A percentile compares a stretch with the other conserved stretches of the same genome.
Conservation (phyloP, 1,139 yeast genomes). For the Hyphopichia buzzinii region DNA sequence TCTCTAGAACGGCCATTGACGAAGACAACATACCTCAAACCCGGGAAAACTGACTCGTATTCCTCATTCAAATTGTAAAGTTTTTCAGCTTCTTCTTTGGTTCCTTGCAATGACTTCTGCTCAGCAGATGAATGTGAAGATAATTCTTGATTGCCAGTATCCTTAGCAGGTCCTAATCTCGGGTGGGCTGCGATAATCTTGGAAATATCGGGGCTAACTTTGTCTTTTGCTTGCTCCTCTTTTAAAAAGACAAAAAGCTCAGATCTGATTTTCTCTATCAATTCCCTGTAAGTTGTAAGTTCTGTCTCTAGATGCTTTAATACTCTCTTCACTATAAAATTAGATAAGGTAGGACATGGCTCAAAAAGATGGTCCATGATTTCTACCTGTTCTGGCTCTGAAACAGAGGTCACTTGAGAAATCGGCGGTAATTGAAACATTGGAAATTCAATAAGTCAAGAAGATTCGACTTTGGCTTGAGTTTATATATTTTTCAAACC, state of each 20-base stretch:
- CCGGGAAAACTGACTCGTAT: constrained; percentile 75
- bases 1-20: constrained; percentile 78
- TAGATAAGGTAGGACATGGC: constrained; percentile 56
- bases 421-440: constrained; percentile 21
- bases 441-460: neutral
- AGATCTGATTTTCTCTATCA: constrained; percentile 51
- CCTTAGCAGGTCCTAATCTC: constrained; percentile 66
- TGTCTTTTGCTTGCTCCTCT: constrained; percentile 12
- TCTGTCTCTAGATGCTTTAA: constrained; percentile 10
- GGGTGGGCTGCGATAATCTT: constrained; percentile 84
- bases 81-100: constrained; percentile 46
- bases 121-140: constrained; percentile 70
- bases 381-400: constrained; percentile 20
- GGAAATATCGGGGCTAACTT: constrained; percentile 32
- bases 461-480: no score
- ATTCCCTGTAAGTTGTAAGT: constrained; percentile 36
- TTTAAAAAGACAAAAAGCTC: constrained; percentile 35
- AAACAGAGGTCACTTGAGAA: constrained; percentile 15
- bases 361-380: constrained; percentile 62
- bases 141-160: constrained; percentile 32
- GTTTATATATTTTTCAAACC: constrained; percentile 1
- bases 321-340: constrained; percentile 36
- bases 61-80: constrained; percentile 53
- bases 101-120: constrained; percentile 57
- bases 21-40: constrained; percentile 84